These are phyloP conservation scores for Mycena sanguinolenta DNA, from an alignment of 768 basidiomycete genomes.

Conservation along the genomic window DNA sequence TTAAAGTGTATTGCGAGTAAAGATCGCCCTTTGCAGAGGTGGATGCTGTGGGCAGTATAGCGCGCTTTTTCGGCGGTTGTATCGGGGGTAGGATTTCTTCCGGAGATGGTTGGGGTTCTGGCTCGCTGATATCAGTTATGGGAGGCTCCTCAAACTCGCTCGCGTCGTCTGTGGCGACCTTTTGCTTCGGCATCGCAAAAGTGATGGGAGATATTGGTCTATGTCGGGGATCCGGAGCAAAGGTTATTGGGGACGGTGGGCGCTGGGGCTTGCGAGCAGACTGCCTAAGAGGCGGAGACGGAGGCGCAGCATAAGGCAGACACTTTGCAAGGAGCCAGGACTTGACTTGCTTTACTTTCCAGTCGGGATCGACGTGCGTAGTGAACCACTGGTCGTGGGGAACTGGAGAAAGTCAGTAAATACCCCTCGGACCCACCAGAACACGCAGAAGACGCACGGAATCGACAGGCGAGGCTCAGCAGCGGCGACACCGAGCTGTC, in stretches of 20 bases:
- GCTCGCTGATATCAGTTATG: conserved; percentile 10
- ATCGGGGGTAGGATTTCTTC: conserved; percentile 2
- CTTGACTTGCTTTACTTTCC: conserved; percentile 75
- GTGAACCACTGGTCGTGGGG: conserved; percentile 83
- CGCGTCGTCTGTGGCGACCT: conserved; percentile 20
- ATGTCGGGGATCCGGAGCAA: conserved; percentile 62
- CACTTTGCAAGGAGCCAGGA: conserved; percentile 73
- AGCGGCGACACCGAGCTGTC: conserved; percentile 35
- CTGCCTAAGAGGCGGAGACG: conserved; percentile 30
- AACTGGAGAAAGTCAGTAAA: conserved; percentile 53
- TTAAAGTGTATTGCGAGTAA: conserved; percentile 58
- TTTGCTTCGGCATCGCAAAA: conserved; percentile 48
- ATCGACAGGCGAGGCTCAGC: conserved; percentile 67
- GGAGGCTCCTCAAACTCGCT: conserved; percentile 26
- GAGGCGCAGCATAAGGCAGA: conserved; percentile 52
- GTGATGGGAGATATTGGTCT: conserved; percentile 60
- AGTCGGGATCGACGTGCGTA: conserved; percentile 73
- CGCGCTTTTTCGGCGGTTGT: conserved; percentile 26
- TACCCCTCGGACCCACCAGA: background rate
- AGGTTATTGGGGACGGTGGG: conserved; percentile 77
- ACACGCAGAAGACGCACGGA: conserved; percentile 59
- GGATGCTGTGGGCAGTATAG: conserved; percentile 9
- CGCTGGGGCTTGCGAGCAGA: conserved; percentile 45
- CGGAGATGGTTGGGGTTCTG: conserved; percentile 13
- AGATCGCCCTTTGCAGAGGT: conserved; percentile 30